These are phyloP conservation scores for Tillandsia leiboldiana DNA, from an alignment of 176 grass and related monocot species.

Conservation along the genomic window DNA sequence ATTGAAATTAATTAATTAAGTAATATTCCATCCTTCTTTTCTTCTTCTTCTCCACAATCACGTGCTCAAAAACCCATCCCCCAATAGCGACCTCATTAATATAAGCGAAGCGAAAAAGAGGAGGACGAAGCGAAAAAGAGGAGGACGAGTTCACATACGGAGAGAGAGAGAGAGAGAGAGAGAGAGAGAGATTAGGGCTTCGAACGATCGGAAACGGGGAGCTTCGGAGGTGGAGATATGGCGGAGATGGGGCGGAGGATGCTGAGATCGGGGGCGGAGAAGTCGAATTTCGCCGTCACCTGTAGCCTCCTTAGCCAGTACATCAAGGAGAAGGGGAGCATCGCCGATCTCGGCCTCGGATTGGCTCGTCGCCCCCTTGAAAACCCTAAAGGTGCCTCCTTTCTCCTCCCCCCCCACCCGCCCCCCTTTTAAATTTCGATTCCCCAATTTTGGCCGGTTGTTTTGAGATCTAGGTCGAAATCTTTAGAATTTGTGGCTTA, in stretches of 20 bases:
- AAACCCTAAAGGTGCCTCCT: constrained; percentile 29
- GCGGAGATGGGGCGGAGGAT: constrained; percentile 17
- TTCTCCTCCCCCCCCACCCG: not conserved
- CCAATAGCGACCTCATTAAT: too few species aligned
- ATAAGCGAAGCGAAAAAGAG: not conserved
- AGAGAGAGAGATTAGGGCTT: not conserved
- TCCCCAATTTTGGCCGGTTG: not conserved
- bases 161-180: not conserved
- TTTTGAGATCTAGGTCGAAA: not conserved
- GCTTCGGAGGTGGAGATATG: constrained; percentile 12
- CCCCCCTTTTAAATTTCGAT: not conserved
- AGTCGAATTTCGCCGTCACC: constrained; percentile 67
- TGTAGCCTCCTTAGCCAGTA: constrained; percentile 82
- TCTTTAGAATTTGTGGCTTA: not conserved
- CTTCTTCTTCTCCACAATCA: not conserved
- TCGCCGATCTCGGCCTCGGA: constrained; percentile 61
- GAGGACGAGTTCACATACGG: not conserved
- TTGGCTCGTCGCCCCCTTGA: constrained; percentile 22
- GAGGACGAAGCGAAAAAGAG: not conserved
- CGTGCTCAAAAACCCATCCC: constrained; percentile 2
- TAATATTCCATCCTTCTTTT: not conserved
- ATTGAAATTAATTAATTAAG: not conserved
- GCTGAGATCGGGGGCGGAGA: constrained; percentile 46
- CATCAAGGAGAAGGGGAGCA: constrained; percentile 75
- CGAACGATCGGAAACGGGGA: not conserved